Evolutionary conservation across 805 yeast genomes (phyloP), one percentile per base, ranked within the genome.

Genomic region (Tetrapisispora phaffii): DNA sequence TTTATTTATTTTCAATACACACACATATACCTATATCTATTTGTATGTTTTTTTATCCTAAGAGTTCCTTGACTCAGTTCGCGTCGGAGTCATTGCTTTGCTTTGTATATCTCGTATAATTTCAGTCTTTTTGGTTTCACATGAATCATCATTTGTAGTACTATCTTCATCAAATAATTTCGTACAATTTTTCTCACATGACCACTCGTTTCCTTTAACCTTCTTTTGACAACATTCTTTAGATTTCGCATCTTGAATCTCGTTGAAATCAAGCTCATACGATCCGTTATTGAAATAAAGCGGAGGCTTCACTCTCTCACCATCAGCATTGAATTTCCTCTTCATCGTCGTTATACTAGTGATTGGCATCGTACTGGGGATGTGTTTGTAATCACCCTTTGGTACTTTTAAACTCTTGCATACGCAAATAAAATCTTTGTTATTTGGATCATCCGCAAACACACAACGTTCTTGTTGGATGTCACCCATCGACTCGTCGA

Each of bases 381-480:
- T 12, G 16, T 5, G 15, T 7, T 21, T 9, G 21, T 8, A 35
- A 34, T 36, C 21, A 15, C 39, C 38, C 17, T 24, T 41, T 23
- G 44, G 44, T 1, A 41, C 34, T 41, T 42, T 42, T n/a, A 42
- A 42, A 42, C 36, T 42, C 12, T 42, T 42, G n/a, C 45, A 42
- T 29, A 42, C 45, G 23, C 45, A 42, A 9, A 17, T 17, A 16
- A 42, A 42, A 17, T 31, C 31, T 36, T 36, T 36, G n/a, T 36
- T 36, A 6, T 24, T 36, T 23, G 39, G 39, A 42, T 17, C 32
- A 12, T 23, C 28, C 17, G 40, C 21, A 36, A 42, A 42, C 1
- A 42, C 45, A 36, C 45, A 42, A 12, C 23, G 12, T 2, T 28
- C 34, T 4, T 19, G 34, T 28, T 35, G 34, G 5, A 7, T 26